Conservation (phyloP, 2,329 filamentous ascomycete species). For the Monosporascus sp. region DNA sequence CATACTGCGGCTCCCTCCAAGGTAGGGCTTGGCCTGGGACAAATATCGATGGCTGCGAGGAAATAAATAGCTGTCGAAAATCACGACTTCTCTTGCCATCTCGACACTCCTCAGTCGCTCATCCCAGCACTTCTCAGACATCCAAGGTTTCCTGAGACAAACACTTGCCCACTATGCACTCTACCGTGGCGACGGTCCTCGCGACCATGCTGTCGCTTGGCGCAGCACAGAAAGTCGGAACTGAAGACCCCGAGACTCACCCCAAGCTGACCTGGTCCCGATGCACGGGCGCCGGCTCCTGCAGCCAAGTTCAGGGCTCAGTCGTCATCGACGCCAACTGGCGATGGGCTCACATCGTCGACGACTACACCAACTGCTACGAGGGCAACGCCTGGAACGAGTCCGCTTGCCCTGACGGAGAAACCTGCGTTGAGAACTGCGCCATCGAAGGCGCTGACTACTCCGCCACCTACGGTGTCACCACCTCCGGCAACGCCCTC, state of each 20-base stretch:
- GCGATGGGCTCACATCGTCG: slow-evolving; percentile 40
- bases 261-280: slow-evolving; percentile 38
- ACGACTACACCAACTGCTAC: slow-evolving; percentile 39
- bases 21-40: background rate
- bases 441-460: slow-evolving; percentile 39
- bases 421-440: slow-evolving; percentile 33
- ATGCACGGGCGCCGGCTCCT: slow-evolving; percentile 35
- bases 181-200: background rate
- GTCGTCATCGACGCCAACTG: slow-evolving; percentile 45
- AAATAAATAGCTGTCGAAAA: background rate
- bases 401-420: slow-evolving; percentile 27
- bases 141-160: background rate
- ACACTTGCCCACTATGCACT: background rate
- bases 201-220: background rate
- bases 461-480: slow-evolving; percentile 37
- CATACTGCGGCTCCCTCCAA: background rate
- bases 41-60: background rate
- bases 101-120: background rate
- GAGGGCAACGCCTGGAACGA: slow-evolving; percentile 33
- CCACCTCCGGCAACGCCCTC: slow-evolving; percentile 36
- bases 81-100: background rate
- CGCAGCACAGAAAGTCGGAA: background rate
- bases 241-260: slow-evolving; percentile 29
- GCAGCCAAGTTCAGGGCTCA: slow-evolving; percentile 33
- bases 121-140: background rate